These are phyloP conservation scores for Pyricularia pennisetigena DNA, from an alignment of 2,329 filamentous ascomycete species.

Conservation along the genomic window DNA sequence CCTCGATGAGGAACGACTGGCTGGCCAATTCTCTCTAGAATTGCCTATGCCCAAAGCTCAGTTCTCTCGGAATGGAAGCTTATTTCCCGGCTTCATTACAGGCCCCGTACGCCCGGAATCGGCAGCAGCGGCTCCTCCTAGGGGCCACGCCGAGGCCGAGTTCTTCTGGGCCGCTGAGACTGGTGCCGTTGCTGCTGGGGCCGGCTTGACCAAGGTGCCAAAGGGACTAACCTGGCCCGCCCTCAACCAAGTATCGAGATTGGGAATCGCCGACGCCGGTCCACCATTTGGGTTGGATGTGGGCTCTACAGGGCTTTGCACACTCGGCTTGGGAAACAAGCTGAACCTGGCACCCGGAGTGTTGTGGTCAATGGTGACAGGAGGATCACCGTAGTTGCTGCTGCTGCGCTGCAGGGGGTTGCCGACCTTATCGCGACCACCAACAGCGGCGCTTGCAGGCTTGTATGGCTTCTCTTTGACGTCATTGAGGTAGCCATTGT, in stretches of 20 bases:
- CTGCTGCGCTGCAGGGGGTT: not conserved
- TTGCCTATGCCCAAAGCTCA: not conserved
- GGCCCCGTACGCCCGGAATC: not conserved
- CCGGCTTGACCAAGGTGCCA: constrained; percentile 15
- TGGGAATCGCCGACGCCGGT: constrained; percentile 10
- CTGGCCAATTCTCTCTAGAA: no score
- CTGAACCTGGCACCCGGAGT: constrained; percentile 12
- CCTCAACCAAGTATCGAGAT: constrained; percentile 21
- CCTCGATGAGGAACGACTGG: no score
- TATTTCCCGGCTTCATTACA: constrained; percentile 3
- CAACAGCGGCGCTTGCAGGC: not conserved
- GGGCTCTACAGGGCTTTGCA: not conserved
- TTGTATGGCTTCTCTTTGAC: constrained; percentile 15
- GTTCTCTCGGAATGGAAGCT: not conserved
- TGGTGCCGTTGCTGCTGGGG: not conserved
- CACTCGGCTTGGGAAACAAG: constrained; percentile 14
- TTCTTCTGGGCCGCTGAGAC: not conserved
- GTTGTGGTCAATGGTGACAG: constrained; percentile 6
- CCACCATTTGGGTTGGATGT: constrained; percentile 1
- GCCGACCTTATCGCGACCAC: not conserved
- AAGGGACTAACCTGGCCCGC: constrained; percentile 24
- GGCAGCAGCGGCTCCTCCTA: not conserved
- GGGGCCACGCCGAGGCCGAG: not conserved
- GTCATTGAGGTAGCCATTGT: constrained; percentile 14
- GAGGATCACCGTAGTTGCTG: constrained; percentile 1